These are phyloP conservation scores for Spathaspora sp. DNA, from an alignment of 1,139 yeast genomes.

Conservation along the genomic window DNA sequence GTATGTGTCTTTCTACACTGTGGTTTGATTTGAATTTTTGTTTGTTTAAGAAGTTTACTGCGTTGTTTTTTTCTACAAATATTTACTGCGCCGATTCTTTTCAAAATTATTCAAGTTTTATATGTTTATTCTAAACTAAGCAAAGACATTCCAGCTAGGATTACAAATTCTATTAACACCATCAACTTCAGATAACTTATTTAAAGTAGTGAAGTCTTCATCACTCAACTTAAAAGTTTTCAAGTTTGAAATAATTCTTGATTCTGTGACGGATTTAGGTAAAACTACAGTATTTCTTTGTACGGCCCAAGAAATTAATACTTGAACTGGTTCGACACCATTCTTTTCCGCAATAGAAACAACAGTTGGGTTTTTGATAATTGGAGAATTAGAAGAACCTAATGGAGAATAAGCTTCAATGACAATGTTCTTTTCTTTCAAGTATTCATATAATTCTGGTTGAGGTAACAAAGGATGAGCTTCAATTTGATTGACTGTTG, in stretches of 20 bases:
- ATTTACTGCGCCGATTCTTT: no score
- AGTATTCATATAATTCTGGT: slow-evolving; percentile 43
- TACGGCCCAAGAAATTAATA: slow-evolving; percentile 55
- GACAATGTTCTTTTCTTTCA: slow-evolving; percentile 42
- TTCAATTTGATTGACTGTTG: slow-evolving; percentile 59
- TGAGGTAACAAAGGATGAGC: slow-evolving; percentile 61
- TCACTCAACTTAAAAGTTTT: slow-evolving; percentile 29
- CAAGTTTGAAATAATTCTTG: slow-evolving; percentile 35
- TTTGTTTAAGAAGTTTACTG: not conserved
- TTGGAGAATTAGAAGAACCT: slow-evolving; percentile 57
- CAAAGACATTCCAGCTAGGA: slow-evolving; percentile 27
- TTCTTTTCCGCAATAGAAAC: slow-evolving; percentile 45
- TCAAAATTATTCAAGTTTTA: no score
- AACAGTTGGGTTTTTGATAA: slow-evolving; percentile 43
- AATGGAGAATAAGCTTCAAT: slow-evolving; percentile 62
- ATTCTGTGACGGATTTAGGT: slow-evolving; percentile 50
- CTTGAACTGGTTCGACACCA: slow-evolving; percentile 41
- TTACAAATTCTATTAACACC: slow-evolving; percentile 32
- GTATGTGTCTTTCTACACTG: no score
- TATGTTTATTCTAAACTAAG: slow-evolving; percentile 12
- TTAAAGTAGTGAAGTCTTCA: slow-evolving; percentile 35
- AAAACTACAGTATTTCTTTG: slow-evolving; percentile 52
- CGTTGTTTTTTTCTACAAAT: not conserved
- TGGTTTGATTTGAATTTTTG: not conserved
- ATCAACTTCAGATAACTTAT: slow-evolving; percentile 26